A percentile compares a stretch with the other conserved stretches of the same genome.
Evolutionary conservation across 2,329 filamentous ascomycete species (phyloP).

Genomic region (Pseudogymnoascus sp.): DNA sequence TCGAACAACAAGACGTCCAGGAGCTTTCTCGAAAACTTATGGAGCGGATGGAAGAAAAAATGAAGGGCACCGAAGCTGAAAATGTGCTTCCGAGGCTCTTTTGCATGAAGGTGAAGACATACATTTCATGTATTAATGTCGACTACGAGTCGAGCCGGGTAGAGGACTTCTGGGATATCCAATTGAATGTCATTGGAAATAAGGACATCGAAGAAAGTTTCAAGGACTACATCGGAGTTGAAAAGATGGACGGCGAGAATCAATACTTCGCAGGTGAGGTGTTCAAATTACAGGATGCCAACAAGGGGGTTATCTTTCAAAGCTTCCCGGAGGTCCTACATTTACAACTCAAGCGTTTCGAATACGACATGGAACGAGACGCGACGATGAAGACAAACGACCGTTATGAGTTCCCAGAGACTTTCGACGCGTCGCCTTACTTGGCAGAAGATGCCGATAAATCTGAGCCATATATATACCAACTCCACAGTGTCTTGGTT

Average conservation of each 20-base stretch:
- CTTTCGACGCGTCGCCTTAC: conserved; percentile 78
- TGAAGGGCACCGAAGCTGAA: conserved; percentile 92
- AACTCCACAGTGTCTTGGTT: conserved; percentile 88
- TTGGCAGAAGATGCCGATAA: conserved; percentile 77
- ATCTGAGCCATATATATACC: conserved; percentile 84
- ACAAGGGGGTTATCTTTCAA: conserved; percentile 96
- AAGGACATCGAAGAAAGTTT: conserved; percentile 91
- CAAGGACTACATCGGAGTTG: conserved; percentile 90
- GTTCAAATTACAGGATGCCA: conserved; percentile 87
- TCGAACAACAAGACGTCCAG: conserved; percentile 97
- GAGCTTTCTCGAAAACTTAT: conserved; percentile 94
- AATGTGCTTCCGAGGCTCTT: conserved; percentile 86
- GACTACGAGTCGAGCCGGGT: conserved; percentile 92
- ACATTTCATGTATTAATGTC: conserved; percentile 97
- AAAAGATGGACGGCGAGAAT: conserved; percentile 96
- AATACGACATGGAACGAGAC: conserved; percentile 93
- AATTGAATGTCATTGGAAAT: conserved; percentile 92
- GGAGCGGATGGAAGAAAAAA: conserved; percentile 93
- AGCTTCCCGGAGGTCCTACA: conserved; percentile 91
- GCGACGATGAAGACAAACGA: conserved; percentile 99
- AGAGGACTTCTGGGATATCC: conserved; percentile 98
- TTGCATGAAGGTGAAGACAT: conserved; percentile 96
- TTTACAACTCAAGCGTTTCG: conserved; percentile 91
- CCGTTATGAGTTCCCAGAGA: conserved; percentile 79
- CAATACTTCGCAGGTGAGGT: conserved; percentile 91